Conservation (phyloP, 371 early-diverging fungal species). For the Mucor sp. region DNA sequence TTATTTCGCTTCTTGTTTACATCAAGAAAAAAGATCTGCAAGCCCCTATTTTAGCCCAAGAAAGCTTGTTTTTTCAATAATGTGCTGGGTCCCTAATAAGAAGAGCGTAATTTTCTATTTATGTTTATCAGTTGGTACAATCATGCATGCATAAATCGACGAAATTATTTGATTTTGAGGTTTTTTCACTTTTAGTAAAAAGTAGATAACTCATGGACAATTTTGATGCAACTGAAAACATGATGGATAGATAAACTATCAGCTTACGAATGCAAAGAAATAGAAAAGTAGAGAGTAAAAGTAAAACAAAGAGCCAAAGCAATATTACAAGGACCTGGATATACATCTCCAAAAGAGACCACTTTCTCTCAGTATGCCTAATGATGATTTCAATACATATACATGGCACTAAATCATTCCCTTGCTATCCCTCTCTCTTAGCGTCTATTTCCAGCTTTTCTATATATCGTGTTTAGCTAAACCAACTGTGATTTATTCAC, state of each 20-base stretch:
- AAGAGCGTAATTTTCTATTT: slow-evolving; percentile 5
- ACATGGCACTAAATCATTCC: not conserved
- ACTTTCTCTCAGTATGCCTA: not conserved
- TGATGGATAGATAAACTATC: not conserved
- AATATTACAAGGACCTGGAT: not conserved
- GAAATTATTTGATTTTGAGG: not conserved
- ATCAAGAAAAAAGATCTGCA: slow-evolving; percentile 1
- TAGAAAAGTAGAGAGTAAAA: not conserved
- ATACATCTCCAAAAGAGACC: not conserved
- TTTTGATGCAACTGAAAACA: not conserved
- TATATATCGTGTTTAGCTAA: not conserved
- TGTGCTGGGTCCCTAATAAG: not conserved
- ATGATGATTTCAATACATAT: not conserved
- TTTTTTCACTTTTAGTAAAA: slow-evolving; percentile 6
- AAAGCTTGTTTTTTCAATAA: not conserved
- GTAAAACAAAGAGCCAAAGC: not conserved
- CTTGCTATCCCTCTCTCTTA: not conserved
- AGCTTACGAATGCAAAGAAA: not conserved
- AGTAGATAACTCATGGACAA: not conserved
- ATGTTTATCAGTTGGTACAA: not conserved
- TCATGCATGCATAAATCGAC: not conserved
- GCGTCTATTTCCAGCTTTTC: not conserved
- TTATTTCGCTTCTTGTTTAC: not conserved
- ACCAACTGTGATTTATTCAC: not conserved
- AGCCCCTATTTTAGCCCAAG: not conserved